Conservation (phyloP, 2,329 filamentous ascomycete genomes). For the Talaromyces verruculosus region DNA sequence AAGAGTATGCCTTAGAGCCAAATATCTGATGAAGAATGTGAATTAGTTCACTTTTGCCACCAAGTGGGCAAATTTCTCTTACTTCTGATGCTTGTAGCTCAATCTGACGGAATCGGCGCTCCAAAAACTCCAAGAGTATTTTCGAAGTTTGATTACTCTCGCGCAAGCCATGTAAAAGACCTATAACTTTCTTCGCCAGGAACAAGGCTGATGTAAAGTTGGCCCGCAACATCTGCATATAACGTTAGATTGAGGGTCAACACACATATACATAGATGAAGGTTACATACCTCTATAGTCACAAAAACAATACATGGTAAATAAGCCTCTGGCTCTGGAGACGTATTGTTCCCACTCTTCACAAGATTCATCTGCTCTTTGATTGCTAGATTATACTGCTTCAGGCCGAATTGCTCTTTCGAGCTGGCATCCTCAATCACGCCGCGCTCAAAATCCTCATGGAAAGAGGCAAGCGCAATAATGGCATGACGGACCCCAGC, state of each 20-base stretch:
- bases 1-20: not conserved
- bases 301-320: constrained; percentile 14
- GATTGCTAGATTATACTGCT: constrained; percentile 18
- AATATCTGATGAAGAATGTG: not conserved
- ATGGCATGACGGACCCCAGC: constrained; percentile 15
- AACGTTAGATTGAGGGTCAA: not conserved
- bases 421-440: not conserved
- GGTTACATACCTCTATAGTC: constrained; percentile 8
- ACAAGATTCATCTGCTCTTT: constrained; percentile 9
- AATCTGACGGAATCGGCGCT: constrained; percentile 7
- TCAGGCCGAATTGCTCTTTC: constrained; percentile 3
- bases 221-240: constrained; percentile 12
- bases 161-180: not conserved
- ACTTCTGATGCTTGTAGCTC: constrained; percentile 11
- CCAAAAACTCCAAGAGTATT: constrained; percentile 4
- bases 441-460: constrained; percentile 15
- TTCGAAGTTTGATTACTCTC: constrained; percentile 7
- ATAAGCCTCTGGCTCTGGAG: not conserved
- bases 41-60: not conserved
- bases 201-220: constrained; percentile 6
- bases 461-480: constrained; percentile 13
- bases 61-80: not conserved
- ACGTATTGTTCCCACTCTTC: not conserved
- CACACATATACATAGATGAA: no score
- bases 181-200: constrained; percentile 7